Percentiles rank a stretch among this genome's conserved stretches.
phyloP scores from a whole-genome alignment of 306 rosid genomes.

The Spatholobus suberectus region DNA sequence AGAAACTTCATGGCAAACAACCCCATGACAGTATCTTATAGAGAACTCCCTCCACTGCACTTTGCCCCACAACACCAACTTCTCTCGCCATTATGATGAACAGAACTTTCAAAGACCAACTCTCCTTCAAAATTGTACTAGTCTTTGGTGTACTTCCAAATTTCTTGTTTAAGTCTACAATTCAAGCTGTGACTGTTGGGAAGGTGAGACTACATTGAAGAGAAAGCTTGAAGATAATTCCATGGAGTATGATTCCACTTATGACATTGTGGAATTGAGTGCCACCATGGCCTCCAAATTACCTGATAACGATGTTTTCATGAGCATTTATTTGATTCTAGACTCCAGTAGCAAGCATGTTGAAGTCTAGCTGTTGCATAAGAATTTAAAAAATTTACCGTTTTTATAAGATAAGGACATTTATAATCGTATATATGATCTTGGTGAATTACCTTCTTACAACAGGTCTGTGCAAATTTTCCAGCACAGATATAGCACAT shows the following conservation, averaged over 20 bases:
- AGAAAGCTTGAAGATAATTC: conserved; percentile 46
- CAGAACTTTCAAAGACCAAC: conserved; percentile 33
- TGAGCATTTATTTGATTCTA: conserved; percentile 15
- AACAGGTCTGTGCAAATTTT: conserved; percentile 71
- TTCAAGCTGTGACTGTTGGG: conserved; percentile 67
- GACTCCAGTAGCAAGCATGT: not conserved
- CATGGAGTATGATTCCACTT: conserved; percentile 50
- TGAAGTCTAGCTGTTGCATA: not conserved
- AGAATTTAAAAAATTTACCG: not conserved
- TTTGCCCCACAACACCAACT: conserved; percentile 40
- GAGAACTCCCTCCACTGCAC: conserved; percentile 62
- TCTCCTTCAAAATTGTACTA: conserved; percentile 61
- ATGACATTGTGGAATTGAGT: conserved; percentile 69
- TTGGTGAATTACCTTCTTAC: conserved; percentile 63
- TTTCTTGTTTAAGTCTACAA: conserved; percentile 59
- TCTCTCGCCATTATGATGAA: conserved; percentile 84
- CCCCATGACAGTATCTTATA: conserved; percentile 68
- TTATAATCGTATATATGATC: not conserved
- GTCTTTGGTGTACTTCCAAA: conserved; percentile 72
- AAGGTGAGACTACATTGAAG: conserved; percentile 49
- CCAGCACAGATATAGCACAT: conserved; percentile 81
- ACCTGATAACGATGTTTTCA: conserved; percentile 54
- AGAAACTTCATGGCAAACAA: conserved; percentile 76
- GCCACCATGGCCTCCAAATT: conserved; percentile 86
- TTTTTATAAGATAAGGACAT: not conserved